phyloP scores from a whole-genome alignment of 2,329 filamentous ascomycete genomes.

The Hypomyces perniciosus region DNA sequence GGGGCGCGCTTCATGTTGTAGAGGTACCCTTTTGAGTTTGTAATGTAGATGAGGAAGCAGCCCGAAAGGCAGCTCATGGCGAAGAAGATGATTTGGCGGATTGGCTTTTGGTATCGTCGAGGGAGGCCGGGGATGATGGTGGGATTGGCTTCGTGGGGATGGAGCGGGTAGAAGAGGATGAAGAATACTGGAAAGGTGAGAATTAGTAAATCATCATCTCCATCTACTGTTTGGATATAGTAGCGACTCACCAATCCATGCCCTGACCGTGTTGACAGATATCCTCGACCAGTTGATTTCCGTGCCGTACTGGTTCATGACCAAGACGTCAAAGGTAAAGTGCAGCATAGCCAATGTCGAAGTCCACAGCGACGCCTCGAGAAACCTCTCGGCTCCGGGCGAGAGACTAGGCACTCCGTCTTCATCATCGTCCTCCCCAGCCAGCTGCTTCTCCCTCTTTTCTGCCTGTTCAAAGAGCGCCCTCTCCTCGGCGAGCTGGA shows the following conservation, averaged over 20 bases:
- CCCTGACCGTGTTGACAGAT: conserved; percentile 43
- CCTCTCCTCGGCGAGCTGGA: conserved; percentile 62
- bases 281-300: conserved; percentile 56
- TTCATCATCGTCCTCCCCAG: conserved; percentile 20
- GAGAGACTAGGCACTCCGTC: conserved; percentile 31
- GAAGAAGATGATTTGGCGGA: conserved; percentile 60
- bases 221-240: not conserved
- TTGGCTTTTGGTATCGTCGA: conserved; percentile 36
- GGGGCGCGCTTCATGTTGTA: conserved; percentile 88
- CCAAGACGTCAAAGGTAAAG: conserved; percentile 71
- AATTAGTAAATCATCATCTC: not conserved
- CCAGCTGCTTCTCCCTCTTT: conserved; percentile 7
- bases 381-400: conserved; percentile 42
- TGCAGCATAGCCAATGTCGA: conserved; percentile 64
- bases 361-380: conserved; percentile 54
- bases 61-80: conserved; percentile 55
- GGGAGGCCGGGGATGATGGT: conserved; percentile 46
- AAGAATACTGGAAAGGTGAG: conserved; percentile 40
- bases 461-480: conserved; percentile 23
- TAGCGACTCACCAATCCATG: conserved; percentile 44
- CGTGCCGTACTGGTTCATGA: conserved; percentile 72
- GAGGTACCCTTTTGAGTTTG: conserved; percentile 74
- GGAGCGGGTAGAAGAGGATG: conserved; percentile 50
- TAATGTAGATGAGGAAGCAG: conserved; percentile 74
- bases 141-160: conserved; percentile 46